Percentiles rank a stretch among this genome's conserved stretches.
Conservation (phyloP, 306 rosid species). For the Casuarina glauca region DNA sequence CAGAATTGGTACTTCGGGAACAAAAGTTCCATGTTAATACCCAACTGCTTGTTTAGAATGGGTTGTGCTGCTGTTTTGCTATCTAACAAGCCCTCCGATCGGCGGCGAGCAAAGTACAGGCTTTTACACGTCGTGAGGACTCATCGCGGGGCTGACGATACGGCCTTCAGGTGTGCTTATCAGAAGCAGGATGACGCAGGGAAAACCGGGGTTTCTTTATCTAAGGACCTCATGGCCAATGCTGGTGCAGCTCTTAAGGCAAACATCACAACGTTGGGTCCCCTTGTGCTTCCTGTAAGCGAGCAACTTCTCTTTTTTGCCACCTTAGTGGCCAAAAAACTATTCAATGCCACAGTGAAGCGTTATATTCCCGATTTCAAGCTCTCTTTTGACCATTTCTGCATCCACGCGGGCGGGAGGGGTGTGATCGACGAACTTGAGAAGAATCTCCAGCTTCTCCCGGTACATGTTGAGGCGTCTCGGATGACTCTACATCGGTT, state of each 20-base stretch:
- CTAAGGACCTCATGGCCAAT: conserved; percentile 63
- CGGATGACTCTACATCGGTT: conserved; percentile 71
- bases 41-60: conserved; percentile 68
- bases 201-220: conserved; percentile 59
- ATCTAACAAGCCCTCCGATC: conserved; percentile 44
- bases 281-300: conserved; percentile 57
- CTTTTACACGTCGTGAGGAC: conserved; percentile 64
- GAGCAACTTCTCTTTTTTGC: conserved; percentile 59
- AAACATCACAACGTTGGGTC: conserved; percentile 60
- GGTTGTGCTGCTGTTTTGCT: conserved; percentile 63
- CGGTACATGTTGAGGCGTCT: conserved; percentile 56
- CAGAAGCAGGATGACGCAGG: conserved; percentile 59
- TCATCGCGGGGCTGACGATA: conserved; percentile 63
- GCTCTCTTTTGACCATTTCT: conserved; percentile 65
- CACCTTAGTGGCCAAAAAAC: conserved; percentile 43
- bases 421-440: conserved; percentile 71
- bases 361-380: conserved; percentile 67
- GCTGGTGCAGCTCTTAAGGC: conserved; percentile 64
- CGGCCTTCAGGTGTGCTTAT: conserved; percentile 51
- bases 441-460: conserved; percentile 63
- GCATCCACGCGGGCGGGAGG: conserved; percentile 74
- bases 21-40: conserved; percentile 62
- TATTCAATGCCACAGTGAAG: conserved; percentile 34
- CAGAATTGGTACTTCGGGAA: conserved; percentile 81
- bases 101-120: conserved; percentile 49